Evolutionary conservation across 2,329 filamentous ascomycete species (phyloP).

Genomic region (Aspergillus melleus): DNA sequence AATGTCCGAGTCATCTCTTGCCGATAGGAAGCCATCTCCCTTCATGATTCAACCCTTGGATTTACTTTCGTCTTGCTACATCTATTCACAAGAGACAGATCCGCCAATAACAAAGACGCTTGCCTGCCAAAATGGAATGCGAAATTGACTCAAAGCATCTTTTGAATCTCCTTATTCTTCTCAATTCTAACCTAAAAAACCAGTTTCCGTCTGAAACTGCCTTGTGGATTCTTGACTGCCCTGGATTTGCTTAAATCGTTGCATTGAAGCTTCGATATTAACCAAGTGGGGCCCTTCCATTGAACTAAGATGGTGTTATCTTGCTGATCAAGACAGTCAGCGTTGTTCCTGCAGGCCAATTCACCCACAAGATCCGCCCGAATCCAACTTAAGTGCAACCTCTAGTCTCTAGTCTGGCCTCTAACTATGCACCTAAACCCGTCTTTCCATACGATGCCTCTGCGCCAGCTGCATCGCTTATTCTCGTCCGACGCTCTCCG

Average conservation of each 20-base stretch:
- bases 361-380: neutral
- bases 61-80: no score
- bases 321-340: neutral
- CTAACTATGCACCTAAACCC: neutral
- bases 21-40: no score
- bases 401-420: neutral
- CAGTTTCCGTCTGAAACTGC: no score
- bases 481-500: neutral
- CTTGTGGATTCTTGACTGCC: slow-evolving; percentile 35
- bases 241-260: slow-evolving; percentile 7
- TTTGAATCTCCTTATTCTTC: no score
- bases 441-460: neutral
- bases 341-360: neutral
- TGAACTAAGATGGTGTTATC: neutral
- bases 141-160: no score
- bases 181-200: no score
- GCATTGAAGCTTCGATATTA: neutral
- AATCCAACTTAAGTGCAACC: neutral
- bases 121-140: no score
- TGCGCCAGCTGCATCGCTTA: neutral
- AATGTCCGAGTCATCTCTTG: no score
- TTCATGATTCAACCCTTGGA: no score
- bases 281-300: neutral
- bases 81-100: no score
- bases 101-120: no score